Evolutionary conservation across 2,329 filamentous ascomycete species (phyloP).

Genomic region (Teratosphaeriaceae sp.): DNA sequence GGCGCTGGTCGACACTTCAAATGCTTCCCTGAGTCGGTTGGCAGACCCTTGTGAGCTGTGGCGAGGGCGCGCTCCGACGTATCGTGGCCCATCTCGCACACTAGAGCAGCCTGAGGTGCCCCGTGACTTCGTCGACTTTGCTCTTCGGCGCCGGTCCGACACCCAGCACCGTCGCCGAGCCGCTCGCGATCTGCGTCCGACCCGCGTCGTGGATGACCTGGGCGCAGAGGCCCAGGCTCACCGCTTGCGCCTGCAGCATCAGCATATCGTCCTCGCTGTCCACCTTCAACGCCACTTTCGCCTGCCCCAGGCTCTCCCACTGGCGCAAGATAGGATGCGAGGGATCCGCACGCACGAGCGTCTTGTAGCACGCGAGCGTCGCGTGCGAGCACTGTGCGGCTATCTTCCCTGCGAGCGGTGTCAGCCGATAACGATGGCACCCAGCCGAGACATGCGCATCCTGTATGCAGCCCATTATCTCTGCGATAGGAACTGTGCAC

Average conservation of each 20-base stretch:
- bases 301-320: slow-evolving; percentile 70
- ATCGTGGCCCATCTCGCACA: not conserved
- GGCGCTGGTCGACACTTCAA: no score
- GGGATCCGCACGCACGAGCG: slow-evolving; percentile 52
- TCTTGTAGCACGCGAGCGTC: slow-evolving; percentile 96
- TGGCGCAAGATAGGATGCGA: slow-evolving; percentile 62
- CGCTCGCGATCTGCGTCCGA: slow-evolving; percentile 89
- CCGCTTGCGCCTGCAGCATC: slow-evolving; percentile 70
- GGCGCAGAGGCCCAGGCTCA: slow-evolving; percentile 77
- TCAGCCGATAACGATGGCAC: no score
- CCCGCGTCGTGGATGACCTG: slow-evolving; percentile 94
- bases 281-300: slow-evolving; percentile 83
- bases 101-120: slow-evolving; percentile 73
- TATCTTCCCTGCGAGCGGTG: slow-evolving; percentile 68
- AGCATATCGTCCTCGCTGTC: slow-evolving; percentile 76
- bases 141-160: slow-evolving; percentile 69
- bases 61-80: no score
- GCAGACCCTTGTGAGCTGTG: no score
- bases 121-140: slow-evolving; percentile 79
- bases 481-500: slow-evolving; percentile 8
- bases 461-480: slow-evolving; percentile 2
- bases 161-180: slow-evolving; percentile 86
- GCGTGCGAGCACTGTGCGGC: slow-evolving; percentile 92
- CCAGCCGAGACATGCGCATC: no score
- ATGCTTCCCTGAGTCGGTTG: no score